A percentile compares a stretch with the other conserved stretches of the same genome.
phyloP scores from a whole-genome alignment of 371 early-diverging fungal genomes.

The Mucor indicus region DNA sequence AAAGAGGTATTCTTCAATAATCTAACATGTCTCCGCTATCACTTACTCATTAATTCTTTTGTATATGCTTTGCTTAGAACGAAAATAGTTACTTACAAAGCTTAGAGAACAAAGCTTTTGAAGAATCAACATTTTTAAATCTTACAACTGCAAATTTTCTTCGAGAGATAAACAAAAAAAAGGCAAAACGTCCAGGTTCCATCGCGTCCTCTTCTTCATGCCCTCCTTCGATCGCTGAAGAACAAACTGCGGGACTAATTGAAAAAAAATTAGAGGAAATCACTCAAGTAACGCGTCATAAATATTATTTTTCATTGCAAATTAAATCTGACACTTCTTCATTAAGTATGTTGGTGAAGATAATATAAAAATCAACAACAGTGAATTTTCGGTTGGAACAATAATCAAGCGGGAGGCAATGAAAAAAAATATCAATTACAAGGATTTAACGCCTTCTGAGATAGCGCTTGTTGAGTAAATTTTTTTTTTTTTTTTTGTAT shows the following conservation, averaged over 20 bases:
- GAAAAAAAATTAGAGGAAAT: not conserved
- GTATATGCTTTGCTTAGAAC: slow-evolving; percentile 5
- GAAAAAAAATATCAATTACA: slow-evolving; percentile 7
- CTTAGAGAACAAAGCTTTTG: slow-evolving; percentile 5
- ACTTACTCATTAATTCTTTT: not conserved
- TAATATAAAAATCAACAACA: slow-evolving; percentile 4
- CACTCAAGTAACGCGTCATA: slow-evolving; percentile 1
- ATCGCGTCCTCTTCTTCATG: slow-evolving; percentile 7
- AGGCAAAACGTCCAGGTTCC: not conserved
- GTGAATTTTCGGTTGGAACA: slow-evolving; percentile 8
- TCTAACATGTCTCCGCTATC: not conserved
- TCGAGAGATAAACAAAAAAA: not conserved
- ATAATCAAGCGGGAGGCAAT: slow-evolving; percentile 7
- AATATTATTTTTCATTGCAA: slow-evolving; percentile 4
- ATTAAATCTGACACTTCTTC: not conserved
- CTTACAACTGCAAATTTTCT: slow-evolving; percentile 7
- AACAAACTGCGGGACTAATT: slow-evolving; percentile 1
- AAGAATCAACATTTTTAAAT: slow-evolving; percentile 2
- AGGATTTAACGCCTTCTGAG: slow-evolving; percentile 1
- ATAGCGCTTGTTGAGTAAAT: slow-evolving; percentile 12
- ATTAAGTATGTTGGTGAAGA: slow-evolving; percentile 7
- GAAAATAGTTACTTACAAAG: slow-evolving; percentile 3
- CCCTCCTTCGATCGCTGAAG: slow-evolving; percentile 3
- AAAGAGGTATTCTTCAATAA: not conserved
- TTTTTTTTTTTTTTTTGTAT: too few relatives aligned